phyloP scores from a whole-genome alignment of 192 early-diverging fungal species.

The Podila horticola region DNA sequence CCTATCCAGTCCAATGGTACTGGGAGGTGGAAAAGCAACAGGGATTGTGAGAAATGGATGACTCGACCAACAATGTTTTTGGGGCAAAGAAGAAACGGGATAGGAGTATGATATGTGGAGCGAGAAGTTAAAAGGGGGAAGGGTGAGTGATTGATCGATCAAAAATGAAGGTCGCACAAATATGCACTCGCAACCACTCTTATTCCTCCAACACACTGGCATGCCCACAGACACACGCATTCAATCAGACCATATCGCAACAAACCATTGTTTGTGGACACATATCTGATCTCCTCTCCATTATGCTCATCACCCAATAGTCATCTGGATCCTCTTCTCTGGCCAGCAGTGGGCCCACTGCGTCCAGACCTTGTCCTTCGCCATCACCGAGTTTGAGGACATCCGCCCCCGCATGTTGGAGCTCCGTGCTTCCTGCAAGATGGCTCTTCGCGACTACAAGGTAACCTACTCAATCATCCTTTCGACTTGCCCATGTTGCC shows the following conservation, averaged over 20 bases:
- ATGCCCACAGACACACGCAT: too few species aligned
- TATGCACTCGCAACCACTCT: too few species aligned
- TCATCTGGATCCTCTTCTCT: conserved; percentile 66
- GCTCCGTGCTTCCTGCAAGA: conserved; percentile 65
- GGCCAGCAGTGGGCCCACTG: conserved; percentile 69
- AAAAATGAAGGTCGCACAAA: too few species aligned
- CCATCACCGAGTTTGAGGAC: conserved; percentile 60
- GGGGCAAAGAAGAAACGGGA: not conserved
- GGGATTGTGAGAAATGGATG: not conserved
- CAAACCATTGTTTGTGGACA: too few species aligned
- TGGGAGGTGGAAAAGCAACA: not conserved
- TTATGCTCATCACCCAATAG: conserved; percentile 6
- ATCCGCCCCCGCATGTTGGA: conserved; percentile 63
- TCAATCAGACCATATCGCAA: too few species aligned
- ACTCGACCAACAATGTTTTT: not conserved
- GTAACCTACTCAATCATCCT: conserved; percentile 34
- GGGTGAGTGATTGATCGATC: too few species aligned
- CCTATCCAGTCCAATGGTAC: too few species aligned
- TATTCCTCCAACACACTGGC: too few species aligned
- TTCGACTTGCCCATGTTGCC: conserved; percentile 33
- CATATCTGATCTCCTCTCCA: not conserved
- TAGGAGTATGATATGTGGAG: not conserved
- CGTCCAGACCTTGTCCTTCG: conserved; percentile 64
- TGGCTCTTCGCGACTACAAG: conserved; percentile 57
- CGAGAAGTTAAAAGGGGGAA: too few species aligned